Base-by-base conservation (phyloP, 805 yeast species). In the Yamadazyma philogaea region DNA sequence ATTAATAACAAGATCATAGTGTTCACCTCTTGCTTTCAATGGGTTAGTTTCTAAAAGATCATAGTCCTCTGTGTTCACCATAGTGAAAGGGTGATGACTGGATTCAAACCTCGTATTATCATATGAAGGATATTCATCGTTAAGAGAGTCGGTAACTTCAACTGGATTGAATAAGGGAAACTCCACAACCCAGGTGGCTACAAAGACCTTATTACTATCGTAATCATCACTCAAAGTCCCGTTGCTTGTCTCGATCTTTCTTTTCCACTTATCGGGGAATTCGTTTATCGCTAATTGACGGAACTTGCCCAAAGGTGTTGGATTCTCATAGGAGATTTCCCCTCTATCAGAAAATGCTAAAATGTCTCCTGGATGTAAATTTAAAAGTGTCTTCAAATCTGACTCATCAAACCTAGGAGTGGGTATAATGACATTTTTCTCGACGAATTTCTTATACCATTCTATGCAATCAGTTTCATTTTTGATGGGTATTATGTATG, bases 81-180 rank as follows among this genome's bases (percentile, higher is more conserved):
- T 93, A 0, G 99, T 93, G 66, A 93, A 93, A 4, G 99, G 99
- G 59, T 93, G 99, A 58, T 93, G 99, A 0, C 97, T 90, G 0
- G 98, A 78, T 30, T 75, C 79, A 37, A 71, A 72, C 7, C 58
- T 52, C 1, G 52, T 41, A 30, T 48, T 58, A 53, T 79, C 75
- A 57, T 88, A 91, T 1, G 37, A 49, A 2, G 97, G 96, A 24
- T 49, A 49, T 8, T 34, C 40, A 6, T 42, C 34, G 19, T 16
- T 19, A 14, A 28, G 18, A 3, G 34, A 36, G 7, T 31, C 42
- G 47, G 37, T 37, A 0, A 52, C 37, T 48, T 83, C 90, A 4
- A 64, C 56, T 0, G 99, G 99, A 45, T 82, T 83, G 62, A 93
- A 93, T 10, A 93, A 68, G 1, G 99, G 99, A 67, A 93, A 93